Conservation (phyloP, 2,329 filamentous ascomycete genomes). For the Colletotrichum scovillei region DNA sequence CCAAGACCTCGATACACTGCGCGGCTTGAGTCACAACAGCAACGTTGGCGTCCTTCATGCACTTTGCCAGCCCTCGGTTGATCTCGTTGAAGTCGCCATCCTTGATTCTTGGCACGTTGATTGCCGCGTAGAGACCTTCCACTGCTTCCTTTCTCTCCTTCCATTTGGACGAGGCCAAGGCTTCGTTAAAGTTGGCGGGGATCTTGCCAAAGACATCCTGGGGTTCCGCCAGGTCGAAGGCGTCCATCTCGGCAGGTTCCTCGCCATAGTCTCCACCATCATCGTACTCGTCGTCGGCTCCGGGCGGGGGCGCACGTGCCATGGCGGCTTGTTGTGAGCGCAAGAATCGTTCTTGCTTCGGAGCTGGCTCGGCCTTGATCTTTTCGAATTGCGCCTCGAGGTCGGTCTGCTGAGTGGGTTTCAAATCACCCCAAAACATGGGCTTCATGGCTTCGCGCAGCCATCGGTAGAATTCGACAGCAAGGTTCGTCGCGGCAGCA, state of each 20-base stretch:
- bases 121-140: constrained; percentile 78
- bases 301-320: constrained; percentile 73
- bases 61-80: constrained; percentile 86
- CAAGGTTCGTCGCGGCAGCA: constrained; percentile 89
- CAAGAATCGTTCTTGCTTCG: constrained; percentile 91
- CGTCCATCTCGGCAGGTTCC: constrained; percentile 80
- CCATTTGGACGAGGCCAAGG: constrained; percentile 92
- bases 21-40: constrained; percentile 93
- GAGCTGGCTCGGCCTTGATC: constrained; percentile 85
- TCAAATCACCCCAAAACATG: constrained; percentile 95
- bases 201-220: constrained; percentile 88
- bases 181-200: constrained; percentile 84
- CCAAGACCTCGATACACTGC: constrained; percentile 89
- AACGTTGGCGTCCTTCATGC: constrained; percentile 99
- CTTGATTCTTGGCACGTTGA: constrained; percentile 92
- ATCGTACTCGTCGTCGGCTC: constrained; percentile 66
- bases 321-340: constrained; percentile 89
- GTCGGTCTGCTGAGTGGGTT: constrained; percentile 94
- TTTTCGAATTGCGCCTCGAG: constrained; percentile 95
- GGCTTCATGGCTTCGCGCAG: constrained; percentile 97
- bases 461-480: constrained; percentile 97
- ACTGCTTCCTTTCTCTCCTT: constrained; percentile 97
- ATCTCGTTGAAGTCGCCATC: constrained; percentile 90
- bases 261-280: constrained; percentile 70
- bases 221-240: constrained; percentile 84